Conservation (phyloP, 208 protist species). For the Phytomonas francai region DNA sequence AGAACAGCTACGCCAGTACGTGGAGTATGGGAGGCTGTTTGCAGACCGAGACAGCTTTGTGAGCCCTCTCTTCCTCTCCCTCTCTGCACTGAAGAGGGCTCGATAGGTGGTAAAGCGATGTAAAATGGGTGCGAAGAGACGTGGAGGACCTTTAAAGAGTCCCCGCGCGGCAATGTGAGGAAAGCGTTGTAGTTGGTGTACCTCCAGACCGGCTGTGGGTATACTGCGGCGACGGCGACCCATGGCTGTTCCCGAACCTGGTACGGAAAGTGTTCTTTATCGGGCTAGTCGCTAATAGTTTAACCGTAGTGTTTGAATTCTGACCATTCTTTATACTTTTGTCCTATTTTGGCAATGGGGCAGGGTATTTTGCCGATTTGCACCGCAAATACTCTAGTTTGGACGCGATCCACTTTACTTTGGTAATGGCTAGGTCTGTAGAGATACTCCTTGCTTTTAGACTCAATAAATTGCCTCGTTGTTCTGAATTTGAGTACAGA, state of each 20-base stretch:
- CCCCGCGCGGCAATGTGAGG: constrained; percentile 39
- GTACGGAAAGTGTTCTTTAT: background rate
- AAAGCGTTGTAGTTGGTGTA: constrained; percentile 39
- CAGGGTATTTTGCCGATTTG: background rate
- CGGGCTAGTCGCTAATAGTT: background rate
- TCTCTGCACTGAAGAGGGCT: background rate
- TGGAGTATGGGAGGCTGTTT: constrained; percentile 39
- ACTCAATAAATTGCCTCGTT: background rate
- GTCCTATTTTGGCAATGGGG: background rate
- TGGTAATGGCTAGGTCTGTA: background rate
- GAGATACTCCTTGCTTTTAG: background rate
- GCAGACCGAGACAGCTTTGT: constrained; percentile 47
- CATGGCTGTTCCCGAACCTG: background rate
- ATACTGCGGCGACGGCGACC: constrained; percentile 49
- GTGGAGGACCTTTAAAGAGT: background rate
- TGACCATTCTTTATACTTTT: background rate
- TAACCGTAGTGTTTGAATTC: background rate
- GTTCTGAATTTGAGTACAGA: background rate
- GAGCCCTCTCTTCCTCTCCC: constrained; percentile 44
- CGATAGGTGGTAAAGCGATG: background rate
- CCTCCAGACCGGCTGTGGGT: constrained; percentile 41
- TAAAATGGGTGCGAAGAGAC: background rate
- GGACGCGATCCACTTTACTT: background rate
- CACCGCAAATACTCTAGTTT: background rate
- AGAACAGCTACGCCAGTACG: constrained; percentile 35